A percentile compares a stretch with the other conserved stretches of the same genome.
These are phyloP conservation scores for Phlebiopsis gigantea DNA, from an alignment of 768 basidiomycete genomes.

Conservation along the genomic window DNA sequence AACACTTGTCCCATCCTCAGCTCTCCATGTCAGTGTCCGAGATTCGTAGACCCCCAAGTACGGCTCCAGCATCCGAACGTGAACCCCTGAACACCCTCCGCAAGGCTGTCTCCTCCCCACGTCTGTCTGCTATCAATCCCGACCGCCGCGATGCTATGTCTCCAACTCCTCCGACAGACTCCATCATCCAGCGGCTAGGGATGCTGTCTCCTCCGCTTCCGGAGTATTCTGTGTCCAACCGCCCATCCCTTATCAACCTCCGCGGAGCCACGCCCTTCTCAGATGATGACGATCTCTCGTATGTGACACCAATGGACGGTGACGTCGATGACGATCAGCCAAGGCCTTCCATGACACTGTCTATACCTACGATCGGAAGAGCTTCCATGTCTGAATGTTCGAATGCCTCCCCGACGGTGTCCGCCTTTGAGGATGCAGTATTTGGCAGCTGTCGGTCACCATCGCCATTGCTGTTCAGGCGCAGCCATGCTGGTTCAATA, in stretches of 20 bases:
- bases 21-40: conserved; percentile 45
- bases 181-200: background rate
- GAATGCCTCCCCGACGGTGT: conserved; percentile 67
- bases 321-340: conserved; percentile 23
- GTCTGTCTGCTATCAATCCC: conserved; percentile 15
- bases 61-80: conserved; percentile 3
- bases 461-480: conserved; percentile 13
- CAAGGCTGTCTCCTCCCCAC: conserved; percentile 19
- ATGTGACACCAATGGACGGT: conserved; percentile 23
- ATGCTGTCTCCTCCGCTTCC: conserved; percentile 3
- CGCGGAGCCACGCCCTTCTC: conserved; percentile 16
- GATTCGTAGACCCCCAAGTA: conserved; percentile 10
- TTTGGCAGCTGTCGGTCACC: conserved; percentile 26
- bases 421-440: conserved; percentile 70
- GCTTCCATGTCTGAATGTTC: conserved; percentile 65
- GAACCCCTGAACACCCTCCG: conserved; percentile 19
- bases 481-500: conserved; percentile 7
- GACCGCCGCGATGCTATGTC: background rate
- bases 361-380: conserved; percentile 39
- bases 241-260: conserved; percentile 14
- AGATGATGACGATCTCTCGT: conserved; percentile 35
- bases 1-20: conserved; percentile 39
- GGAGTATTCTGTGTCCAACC: background rate
- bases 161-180: background rate
- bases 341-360: conserved; percentile 47